Evolutionary conservation across 2,329 filamentous ascomycete genomes (phyloP).

Genomic region (Thielaviopsis ethacetica): DNA sequence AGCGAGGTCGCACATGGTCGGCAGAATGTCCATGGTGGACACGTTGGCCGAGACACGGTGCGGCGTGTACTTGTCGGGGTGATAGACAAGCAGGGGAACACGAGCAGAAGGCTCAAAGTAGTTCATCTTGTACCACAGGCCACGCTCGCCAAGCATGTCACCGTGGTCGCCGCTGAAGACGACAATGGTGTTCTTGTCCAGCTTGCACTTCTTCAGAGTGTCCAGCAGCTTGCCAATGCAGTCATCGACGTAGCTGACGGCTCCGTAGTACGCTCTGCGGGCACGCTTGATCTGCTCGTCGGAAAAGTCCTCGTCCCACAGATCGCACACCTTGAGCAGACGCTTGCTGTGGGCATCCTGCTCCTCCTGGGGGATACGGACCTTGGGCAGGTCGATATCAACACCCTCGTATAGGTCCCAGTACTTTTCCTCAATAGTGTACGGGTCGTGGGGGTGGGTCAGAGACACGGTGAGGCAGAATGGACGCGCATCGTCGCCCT

Average conservation of each 20-base stretch:
- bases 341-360: slow-evolving; percentile 79
- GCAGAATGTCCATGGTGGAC: slow-evolving; percentile 78
- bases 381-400: slow-evolving; percentile 69
- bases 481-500: slow-evolving; percentile 54
- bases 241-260: slow-evolving; percentile 86
- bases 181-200: slow-evolving; percentile 75
- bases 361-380: slow-evolving; percentile 62
- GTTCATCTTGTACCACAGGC: slow-evolving; percentile 95
- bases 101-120: slow-evolving; percentile 87
- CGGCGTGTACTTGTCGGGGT: slow-evolving; percentile 58
- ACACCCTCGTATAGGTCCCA: slow-evolving; percentile 86
- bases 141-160: slow-evolving; percentile 87
- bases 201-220: slow-evolving; percentile 60
- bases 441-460: slow-evolving; percentile 88
- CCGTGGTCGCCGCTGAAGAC: slow-evolving; percentile 90
- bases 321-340: slow-evolving; percentile 69
- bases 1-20: slow-evolving; percentile 72
- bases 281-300: slow-evolving; percentile 77
- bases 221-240: slow-evolving; percentile 71
- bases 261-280: slow-evolving; percentile 78
- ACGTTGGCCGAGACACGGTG: slow-evolving; percentile 71
- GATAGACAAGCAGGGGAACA: slow-evolving; percentile 72
- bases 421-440: slow-evolving; percentile 84
- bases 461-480: slow-evolving; percentile 84
- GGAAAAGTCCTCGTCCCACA: slow-evolving; percentile 69